Base-by-base conservation (phyloP, 345 rosid genomes). In the Schrenkiella parvula region DNA sequence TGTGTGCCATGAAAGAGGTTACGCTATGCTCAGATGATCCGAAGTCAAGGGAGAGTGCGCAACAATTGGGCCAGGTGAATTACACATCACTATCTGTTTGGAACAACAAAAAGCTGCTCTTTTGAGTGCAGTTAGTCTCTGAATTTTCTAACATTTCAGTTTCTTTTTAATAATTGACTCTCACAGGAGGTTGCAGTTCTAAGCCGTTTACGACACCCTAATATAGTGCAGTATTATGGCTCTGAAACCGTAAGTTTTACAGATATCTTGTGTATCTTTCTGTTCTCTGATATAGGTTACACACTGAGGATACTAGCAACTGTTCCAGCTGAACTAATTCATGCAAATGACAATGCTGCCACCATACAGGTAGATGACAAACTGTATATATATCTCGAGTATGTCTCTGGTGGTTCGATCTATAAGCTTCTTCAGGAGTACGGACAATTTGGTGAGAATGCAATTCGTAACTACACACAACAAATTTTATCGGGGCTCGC, bases 1-100 rank as follows among this genome's bases (percentile, higher is more conserved):
- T 89, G 91, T 89, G 92, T 73, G 96, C 96, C 53, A 86, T 89
- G 96, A 89, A 89, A 82, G 96, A 89, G 80, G 96, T 89, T 62
- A 84, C 92, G 29, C 58, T 89, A 15, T 83, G 81, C 79, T 81
- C 96, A 31, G 96, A 89, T 83, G 96, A 89, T 79, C 82, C 91
- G 3, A 89, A 87, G 77, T 86, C 93, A 34, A 87, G 80, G 82
- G 96, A 89, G 75, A 78, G 91, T 74, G 88, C 89, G 19, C 85
- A 86, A 75, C 93, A 89, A 65, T 54, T 89, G 34, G 84, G 84
- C 46, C 96, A 89, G 68, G 96, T 87, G 66, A 73, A 80, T 67
- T 50, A 13, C 61, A 50, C 39, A 64, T 52, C 51, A 53, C 54
- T 60, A 37, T 37, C 63, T 65, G 31, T 71, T 41, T 21, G 15